Percentiles rank a stretch among this genome's conserved stretches.
These are phyloP conservation scores for Nicotiana rustica DNA, from an alignment of 305 asterid genomes.

Conservation along the genomic window DNA sequence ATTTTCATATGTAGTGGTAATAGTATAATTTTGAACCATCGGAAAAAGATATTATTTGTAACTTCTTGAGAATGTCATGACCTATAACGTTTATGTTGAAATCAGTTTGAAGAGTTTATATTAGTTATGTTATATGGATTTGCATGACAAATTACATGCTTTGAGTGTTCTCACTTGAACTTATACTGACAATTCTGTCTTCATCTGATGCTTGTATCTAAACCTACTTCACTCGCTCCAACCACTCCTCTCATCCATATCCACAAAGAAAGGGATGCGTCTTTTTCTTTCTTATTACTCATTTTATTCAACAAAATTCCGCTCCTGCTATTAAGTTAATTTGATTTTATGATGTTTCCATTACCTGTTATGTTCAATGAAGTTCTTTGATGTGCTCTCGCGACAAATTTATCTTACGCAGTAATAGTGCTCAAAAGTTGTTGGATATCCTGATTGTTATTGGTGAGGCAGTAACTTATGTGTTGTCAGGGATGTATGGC, in stretches of 20 bases:
- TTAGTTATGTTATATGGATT: background rate
- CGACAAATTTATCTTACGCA: too few species aligned
- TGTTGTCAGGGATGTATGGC: too few species aligned
- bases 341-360: too few species aligned
- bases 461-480: too few species aligned
- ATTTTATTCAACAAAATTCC: too few species aligned
- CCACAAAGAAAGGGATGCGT: background rate
- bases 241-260: too few species aligned
- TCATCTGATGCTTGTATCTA: background rate
- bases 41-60: conserved; percentile 1
- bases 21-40: background rate
- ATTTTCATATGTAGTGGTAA: background rate
- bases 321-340: too few species aligned
- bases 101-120: background rate
- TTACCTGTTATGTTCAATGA: too few species aligned
- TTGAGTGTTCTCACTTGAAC: background rate
- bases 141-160: background rate
- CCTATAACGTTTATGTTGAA: background rate
- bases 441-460: too few species aligned
- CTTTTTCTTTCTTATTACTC: background rate
- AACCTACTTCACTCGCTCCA: background rate
- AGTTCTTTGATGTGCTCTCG: too few species aligned
- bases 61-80: background rate
- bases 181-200: background rate
- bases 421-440: too few species aligned